Evolutionary conservation across 352 stramenopile genomes (phyloP).

Genomic region (Phytophthora lateralis): DNA sequence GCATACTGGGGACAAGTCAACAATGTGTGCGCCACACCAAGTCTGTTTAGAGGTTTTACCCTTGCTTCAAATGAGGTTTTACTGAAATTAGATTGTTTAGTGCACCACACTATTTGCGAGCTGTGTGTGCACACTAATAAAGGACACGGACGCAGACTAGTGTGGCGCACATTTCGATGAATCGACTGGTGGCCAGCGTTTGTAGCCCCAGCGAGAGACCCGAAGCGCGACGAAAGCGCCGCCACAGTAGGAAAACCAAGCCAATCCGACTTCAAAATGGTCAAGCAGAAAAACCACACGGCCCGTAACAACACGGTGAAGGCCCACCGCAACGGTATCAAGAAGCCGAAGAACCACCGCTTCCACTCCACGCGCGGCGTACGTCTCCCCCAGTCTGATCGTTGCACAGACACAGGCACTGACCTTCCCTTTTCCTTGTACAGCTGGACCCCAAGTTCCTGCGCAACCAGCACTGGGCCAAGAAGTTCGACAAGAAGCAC

Average conservation of each 20-base stretch:
- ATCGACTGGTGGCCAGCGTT: constrained; percentile 39
- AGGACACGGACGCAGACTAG: neutral
- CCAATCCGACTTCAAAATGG: constrained; percentile 72
- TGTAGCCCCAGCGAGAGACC: constrained; percentile 8
- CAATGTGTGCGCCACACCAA: constrained; percentile 16
- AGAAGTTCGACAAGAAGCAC: constrained; percentile 97
- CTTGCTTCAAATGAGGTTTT: constrained; percentile 36
- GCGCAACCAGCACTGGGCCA: constrained; percentile 97
- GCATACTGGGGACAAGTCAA: constrained; percentile 23
- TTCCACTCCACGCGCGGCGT: constrained; percentile 95
- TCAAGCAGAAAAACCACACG: constrained; percentile 98
- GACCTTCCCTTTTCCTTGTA: constrained; percentile 2
- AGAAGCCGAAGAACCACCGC: constrained; percentile 96
- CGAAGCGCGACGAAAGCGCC: constrained; percentile 6
- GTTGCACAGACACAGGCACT: neutral
- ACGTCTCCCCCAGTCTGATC: constrained; percentile 33
- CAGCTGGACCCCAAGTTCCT: constrained; percentile 98
- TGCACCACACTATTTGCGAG: neutral
- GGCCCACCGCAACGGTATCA: constrained; percentile 97
- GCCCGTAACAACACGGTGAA: constrained; percentile 98
- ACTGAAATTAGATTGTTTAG: neutral
- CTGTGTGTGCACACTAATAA: neutral
- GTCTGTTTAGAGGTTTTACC: constrained; percentile 12
- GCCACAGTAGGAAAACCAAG: constrained; percentile 63
- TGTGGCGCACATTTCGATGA: constrained; percentile 20